Evolutionary conservation across 2,329 filamentous ascomycete species (phyloP), one percentile per base, ranked within the genome.

Genomic region (Neopestalotiopsis clavispora): DNA sequence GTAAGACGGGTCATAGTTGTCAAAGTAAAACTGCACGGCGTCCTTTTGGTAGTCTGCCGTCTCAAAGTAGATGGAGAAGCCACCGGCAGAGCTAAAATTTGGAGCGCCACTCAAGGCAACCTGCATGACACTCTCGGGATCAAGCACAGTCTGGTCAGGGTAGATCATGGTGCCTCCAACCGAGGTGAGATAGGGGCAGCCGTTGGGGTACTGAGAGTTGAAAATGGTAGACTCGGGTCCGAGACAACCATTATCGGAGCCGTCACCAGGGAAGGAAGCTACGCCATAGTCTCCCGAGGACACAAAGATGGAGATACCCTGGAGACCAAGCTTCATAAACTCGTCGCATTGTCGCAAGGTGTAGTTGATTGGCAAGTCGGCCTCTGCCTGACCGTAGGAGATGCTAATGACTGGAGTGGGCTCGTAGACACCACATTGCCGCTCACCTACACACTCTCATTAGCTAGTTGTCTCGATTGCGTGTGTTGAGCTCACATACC

Each of bases 391-490:
- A 23, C 85, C 85, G 73, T 88, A 87, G 3, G 83, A 85, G 69
- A 89, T 85, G 32, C 81, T 84, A 67, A 87, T 83, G 3, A 89
- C 87, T 70, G 88, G 87, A 10, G 87, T 86, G 2, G 86, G 85
- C 72, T 84, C 80, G 78, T 76, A 78, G 14, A 74, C 73, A 57
- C 77, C 78, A 71, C 77, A 81, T 70, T 76, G 74, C n/a, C 80
- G 75, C 56, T 75, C 69, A 14, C 59, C 59, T 62, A 6, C 30
- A 17, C 9, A 30, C 9, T 14, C 10, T 10, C 12, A 14, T 13
- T 30, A 28, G 13, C 20, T 6, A 59, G 10, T 13, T 10, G 30
- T 38, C 57, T 30, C 7, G 2, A 14, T 59, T 9, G 57, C 5
- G 13, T 14, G 9, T 30, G 9, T 34, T 59, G 45, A 52, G 17